A percentile compares a stretch with the other conserved stretches of the same genome.
These are phyloP conservation scores for Xylogone sp. DNA, from an alignment of 2,329 filamentous ascomycete genomes.

Conservation along the genomic window DNA sequence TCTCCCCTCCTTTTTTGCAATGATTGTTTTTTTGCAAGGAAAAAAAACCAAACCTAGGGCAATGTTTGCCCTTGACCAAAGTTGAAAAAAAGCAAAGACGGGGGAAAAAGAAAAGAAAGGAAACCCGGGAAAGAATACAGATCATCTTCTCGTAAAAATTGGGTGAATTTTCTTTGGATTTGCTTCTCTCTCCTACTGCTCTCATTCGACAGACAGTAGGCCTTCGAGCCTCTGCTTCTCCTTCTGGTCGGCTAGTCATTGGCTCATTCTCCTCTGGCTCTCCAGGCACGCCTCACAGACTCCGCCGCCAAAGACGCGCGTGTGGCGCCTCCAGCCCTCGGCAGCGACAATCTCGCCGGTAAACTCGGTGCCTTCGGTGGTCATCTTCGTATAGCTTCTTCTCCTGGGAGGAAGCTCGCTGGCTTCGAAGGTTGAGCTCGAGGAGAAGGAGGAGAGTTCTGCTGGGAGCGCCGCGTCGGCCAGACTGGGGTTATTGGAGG, in stretches of 20 bases:
- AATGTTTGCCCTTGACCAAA: too few species aligned
- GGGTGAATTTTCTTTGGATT: too few species aligned
- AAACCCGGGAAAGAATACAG: too few species aligned
- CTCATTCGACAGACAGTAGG: neutral
- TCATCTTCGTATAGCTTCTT: conserved; percentile 14
- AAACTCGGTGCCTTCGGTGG: conserved; percentile 9
- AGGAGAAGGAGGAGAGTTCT: conserved; percentile 6
- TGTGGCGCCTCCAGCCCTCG: conserved; percentile 25
- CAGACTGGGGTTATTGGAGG: neutral
- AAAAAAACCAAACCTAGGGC: too few species aligned
- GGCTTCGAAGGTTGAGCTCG: neutral
- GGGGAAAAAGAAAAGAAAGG: too few species aligned
- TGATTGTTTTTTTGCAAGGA: too few species aligned
- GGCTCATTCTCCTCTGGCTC: conserved; percentile 16
- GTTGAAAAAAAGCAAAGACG: too few species aligned
- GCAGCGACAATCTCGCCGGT: conserved; percentile 20
- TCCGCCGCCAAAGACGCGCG: conserved; percentile 26
- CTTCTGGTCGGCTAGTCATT: neutral
- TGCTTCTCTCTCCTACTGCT: too few species aligned
- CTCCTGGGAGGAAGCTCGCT: conserved; percentile 6
- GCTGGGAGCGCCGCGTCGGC: conserved; percentile 5
- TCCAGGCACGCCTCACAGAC: conserved; percentile 26
- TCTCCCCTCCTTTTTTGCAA: too few species aligned
- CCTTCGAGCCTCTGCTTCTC: neutral
- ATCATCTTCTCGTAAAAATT: too few species aligned